Conservation (phyloP, 1,284 basidiomycete species). For the Earliella scabrosa region DNA sequence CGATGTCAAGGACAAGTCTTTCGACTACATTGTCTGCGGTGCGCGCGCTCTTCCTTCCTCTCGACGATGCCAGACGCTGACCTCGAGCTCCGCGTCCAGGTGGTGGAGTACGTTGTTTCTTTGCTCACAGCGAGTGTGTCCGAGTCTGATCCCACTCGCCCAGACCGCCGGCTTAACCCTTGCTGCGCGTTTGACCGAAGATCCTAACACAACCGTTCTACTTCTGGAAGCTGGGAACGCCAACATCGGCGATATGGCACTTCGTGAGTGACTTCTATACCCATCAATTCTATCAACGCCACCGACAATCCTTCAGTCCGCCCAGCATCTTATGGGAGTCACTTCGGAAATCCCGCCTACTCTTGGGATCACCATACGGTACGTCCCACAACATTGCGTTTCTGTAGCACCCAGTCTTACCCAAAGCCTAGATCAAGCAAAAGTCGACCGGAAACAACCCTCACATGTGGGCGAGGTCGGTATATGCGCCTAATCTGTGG, state of each 20-base stretch:
- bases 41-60: slow-evolving; percentile 1
- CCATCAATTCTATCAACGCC: not conserved
- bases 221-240: slow-evolving; percentile 40
- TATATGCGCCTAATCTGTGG: not conserved
- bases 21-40: slow-evolving; percentile 37
- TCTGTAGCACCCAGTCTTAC: not conserved
- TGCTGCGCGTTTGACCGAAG: slow-evolving; percentile 50
- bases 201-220: slow-evolving; percentile 40
- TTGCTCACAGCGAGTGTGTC: not conserved
- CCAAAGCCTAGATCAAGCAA: slow-evolving; percentile 21
- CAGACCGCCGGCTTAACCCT: slow-evolving; percentile 50
- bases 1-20: slow-evolving; percentile 30
- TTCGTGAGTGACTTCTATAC: slow-evolving; percentile 21
- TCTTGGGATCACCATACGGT: slow-evolving; percentile 37
- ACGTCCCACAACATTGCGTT: not conserved
- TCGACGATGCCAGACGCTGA: too few species aligned
- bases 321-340: slow-evolving; percentile 31
- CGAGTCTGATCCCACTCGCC: not conserved
- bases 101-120: slow-evolving; percentile 22
- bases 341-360: slow-evolving; percentile 33
- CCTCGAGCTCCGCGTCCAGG: too few species aligned
- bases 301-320: slow-evolving; percentile 24
- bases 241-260: slow-evolving; percentile 28
- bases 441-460: slow-evolving; percentile 14
- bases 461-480: slow-evolving; percentile 24